Conservation (phyloP, 257 asterid species). For the Solanum ahanhuiri region DNA sequence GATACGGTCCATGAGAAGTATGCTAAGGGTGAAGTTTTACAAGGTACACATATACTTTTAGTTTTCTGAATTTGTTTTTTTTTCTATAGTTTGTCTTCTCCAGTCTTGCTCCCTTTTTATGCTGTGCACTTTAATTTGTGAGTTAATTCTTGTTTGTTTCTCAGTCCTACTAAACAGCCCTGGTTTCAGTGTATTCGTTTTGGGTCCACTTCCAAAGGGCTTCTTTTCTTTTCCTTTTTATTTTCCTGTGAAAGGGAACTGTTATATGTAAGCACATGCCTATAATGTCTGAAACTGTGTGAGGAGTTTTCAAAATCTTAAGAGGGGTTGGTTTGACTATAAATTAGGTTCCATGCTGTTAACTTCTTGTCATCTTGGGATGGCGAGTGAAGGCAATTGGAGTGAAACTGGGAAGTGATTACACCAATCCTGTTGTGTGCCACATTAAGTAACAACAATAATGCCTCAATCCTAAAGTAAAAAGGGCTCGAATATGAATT, state of each 20-base stretch:
- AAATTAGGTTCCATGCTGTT: background rate
- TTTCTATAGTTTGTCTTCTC: background rate
- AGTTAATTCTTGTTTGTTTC: background rate
- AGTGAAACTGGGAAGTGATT: background rate
- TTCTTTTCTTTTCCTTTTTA: background rate
- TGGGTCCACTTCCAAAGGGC: background rate
- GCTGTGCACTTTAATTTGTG: background rate
- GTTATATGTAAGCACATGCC: background rate
- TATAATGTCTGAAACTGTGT: background rate
- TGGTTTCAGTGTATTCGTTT: background rate
- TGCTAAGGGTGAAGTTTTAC: conserved; percentile 55
- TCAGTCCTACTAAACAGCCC: background rate
- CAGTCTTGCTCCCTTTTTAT: background rate
- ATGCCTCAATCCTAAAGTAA: background rate
- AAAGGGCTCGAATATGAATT: background rate
- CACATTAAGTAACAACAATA: background rate
- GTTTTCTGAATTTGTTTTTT: background rate
- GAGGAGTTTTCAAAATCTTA: background rate
- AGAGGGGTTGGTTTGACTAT: background rate
- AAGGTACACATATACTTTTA: conserved; percentile 39
- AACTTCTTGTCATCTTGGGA: background rate
- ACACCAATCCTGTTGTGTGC: background rate
- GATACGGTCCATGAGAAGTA: conserved; percentile 67
- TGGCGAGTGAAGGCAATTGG: background rate
- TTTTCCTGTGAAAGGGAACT: background rate